Evolutionary conservation across 164 flowering plant species (phyloP).

Genomic region (Brasenia schreberi): DNA sequence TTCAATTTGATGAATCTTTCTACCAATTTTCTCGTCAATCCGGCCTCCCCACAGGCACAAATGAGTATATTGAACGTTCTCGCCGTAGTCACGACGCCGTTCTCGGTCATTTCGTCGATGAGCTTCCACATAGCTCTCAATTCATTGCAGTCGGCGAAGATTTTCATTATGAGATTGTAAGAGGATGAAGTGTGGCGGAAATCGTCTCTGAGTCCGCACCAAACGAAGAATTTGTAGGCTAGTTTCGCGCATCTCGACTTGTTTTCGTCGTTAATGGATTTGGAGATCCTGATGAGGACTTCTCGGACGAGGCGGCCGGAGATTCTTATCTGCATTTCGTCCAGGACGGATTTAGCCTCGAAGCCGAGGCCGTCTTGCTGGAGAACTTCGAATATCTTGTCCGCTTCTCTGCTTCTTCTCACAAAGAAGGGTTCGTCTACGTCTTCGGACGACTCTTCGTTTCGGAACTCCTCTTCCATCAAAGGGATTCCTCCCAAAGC

Average conservation of each 20-base stretch:
- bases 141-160: slow-evolving; percentile 66
- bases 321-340: slow-evolving; percentile 31
- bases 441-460: neutral
- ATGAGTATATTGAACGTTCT: slow-evolving; percentile 69
- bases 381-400: slow-evolving; percentile 38
- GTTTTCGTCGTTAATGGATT: slow-evolving; percentile 19
- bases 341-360: slow-evolving; percentile 42
- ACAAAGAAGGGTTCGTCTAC: neutral
- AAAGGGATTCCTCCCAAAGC: neutral
- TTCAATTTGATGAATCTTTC: slow-evolving; percentile 73
- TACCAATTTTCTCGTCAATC: slow-evolving; percentile 51
- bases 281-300: slow-evolving; percentile 53
- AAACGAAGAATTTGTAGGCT: slow-evolving; percentile 68
- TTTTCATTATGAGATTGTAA: slow-evolving; percentile 67
- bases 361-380: slow-evolving; percentile 63
- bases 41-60: slow-evolving; percentile 70
- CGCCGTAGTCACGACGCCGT: slow-evolving; percentile 56
- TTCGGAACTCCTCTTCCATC: neutral
- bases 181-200: slow-evolving; percentile 49
- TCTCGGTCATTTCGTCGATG: slow-evolving; percentile 73
- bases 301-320: slow-evolving; percentile 53
- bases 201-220: slow-evolving; percentile 53
- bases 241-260: slow-evolving; percentile 46
- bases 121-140: slow-evolving; percentile 75
- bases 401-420: slow-evolving; percentile 19